Base-by-base conservation (phyloP, 2,329 filamentous ascomycete species). In the Colletotrichum cuscutae region DNA sequence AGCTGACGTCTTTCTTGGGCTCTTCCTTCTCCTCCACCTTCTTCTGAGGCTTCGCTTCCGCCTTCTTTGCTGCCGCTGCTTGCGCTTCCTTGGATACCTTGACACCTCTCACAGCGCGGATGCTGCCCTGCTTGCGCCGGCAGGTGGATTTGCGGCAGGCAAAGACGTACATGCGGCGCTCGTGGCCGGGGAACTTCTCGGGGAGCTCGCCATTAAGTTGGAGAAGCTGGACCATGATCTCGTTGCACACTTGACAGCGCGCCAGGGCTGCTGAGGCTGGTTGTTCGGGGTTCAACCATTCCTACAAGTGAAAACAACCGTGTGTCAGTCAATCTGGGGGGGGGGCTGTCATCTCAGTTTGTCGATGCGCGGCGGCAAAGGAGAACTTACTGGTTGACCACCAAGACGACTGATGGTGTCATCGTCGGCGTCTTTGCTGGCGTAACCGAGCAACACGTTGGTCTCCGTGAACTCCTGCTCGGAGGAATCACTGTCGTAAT, bases 161-260 rank as follows among this genome's bases (percentile, higher is more conserved):
- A 81, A 97, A 95, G 13, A 99, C 87, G 79, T 98, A 98, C 22
- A 99, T 81, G 74, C 96, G 90, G 76, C 97, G 89, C 79, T 98
- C 95, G 82, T 98, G 94, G 68, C 92, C 91, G 1, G 95, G 93
- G 79, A 98, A 98, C 61, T 91, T 89, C 68, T 96, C 93, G 15
- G 95, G 95, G 4, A 98, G 88, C 80, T 98, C 95, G 78, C 91
- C 95, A 82, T 99, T 95, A 32, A 99, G 89, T 82, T 99, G 95
- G 59, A 99, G 89, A 3, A 99, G 89, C 12, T 98, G 88, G 1
- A 91, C 92, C 90, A 98, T 95, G 65, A 94, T 84, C 65, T 91
- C 89, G 76, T 95, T 94, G 89, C 97, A 99, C 76, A 94, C 89
- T 83, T 94, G 95, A 86, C 97, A 99, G 83, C 92, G 93, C 26